Percentiles rank a stretch among this genome's conserved stretches.
These are phyloP conservation scores for Globisporangium cylindrosporum DNA, from an alignment of 352 stramenopile species.

Conservation along the genomic window DNA sequence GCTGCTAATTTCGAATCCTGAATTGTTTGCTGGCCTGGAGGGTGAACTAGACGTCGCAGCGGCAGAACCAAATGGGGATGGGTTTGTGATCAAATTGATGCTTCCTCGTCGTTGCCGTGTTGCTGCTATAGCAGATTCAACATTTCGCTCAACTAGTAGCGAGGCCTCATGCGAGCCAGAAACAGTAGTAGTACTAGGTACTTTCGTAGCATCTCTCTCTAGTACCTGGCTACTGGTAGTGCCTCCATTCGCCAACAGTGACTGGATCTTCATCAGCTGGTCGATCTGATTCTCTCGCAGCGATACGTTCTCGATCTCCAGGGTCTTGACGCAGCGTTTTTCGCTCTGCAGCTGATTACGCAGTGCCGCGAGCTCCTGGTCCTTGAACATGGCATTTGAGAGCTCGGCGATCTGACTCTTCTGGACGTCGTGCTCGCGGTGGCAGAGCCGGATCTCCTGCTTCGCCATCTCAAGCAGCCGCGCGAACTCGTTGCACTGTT, in stretches of 20 bases:
- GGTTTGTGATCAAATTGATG: background rate
- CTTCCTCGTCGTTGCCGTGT: background rate
- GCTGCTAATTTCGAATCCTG: background rate
- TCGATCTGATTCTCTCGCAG: conserved; percentile 48
- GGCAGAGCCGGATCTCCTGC: conserved; percentile 65
- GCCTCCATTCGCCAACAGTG: conserved; percentile 27
- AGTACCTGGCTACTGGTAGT: background rate
- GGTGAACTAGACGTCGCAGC: background rate
- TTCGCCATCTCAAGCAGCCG: conserved; percentile 67
- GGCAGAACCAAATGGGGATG: background rate
- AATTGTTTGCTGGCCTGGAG: background rate
- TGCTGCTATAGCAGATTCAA: background rate
- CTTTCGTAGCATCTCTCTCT: background rate
- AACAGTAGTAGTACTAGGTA: background rate
- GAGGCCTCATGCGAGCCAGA: background rate
- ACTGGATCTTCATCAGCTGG: conserved; percentile 51
- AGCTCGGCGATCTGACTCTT: conserved; percentile 45
- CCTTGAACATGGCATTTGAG: conserved; percentile 45
- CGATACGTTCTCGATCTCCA: conserved; percentile 57
- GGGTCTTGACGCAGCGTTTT: conserved; percentile 52
- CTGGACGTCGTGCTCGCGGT: conserved; percentile 52
- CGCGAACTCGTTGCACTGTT: conserved; percentile 50
- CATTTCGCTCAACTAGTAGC: background rate
- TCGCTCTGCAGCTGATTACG: conserved; percentile 59
- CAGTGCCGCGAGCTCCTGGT: conserved; percentile 46